Percentiles rank a stretch among this genome's conserved stretches.
Evolutionary conservation across 441 rosid species (phyloP).

Genomic region (Mallotus japonicus): DNA sequence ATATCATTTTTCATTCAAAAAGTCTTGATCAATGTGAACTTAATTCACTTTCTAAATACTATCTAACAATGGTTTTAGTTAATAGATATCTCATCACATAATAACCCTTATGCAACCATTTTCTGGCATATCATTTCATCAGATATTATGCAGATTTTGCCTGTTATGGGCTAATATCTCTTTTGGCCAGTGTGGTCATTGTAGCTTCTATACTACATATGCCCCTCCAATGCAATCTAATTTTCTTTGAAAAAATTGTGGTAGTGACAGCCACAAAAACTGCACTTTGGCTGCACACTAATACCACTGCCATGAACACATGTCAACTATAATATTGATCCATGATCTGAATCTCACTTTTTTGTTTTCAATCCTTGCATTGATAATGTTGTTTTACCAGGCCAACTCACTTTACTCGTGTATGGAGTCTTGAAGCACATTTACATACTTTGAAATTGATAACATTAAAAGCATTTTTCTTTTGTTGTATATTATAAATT

Average conservation of each 20-base stretch:
- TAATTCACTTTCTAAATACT: not conserved
- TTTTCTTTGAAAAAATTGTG: not conserved
- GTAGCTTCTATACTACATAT: not conserved
- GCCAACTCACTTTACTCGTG: not conserved
- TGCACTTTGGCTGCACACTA: not conserved
- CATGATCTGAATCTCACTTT: not conserved
- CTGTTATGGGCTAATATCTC: not conserved
- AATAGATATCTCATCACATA: not conserved
- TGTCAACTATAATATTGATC: not conserved
- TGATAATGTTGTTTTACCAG: not conserved
- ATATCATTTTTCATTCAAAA: not conserved
- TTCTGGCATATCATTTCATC: not conserved
- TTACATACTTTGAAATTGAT: not conserved
- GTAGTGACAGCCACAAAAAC: not conserved
- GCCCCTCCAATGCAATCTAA: not conserved
- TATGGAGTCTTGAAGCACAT: constrained; percentile 12
- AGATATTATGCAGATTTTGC: not conserved
- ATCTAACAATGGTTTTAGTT: not conserved
- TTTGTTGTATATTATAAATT: constrained; percentile 6
- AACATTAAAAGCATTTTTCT: constrained; percentile 4
- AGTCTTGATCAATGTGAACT: not conserved
- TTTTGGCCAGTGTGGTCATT: not conserved
- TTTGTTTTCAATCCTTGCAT: not conserved
- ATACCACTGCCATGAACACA: not conserved
- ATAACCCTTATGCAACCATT: not conserved